Conservation (phyloP, 768 basidiomycete species). For the Zangia roseola region DNA sequence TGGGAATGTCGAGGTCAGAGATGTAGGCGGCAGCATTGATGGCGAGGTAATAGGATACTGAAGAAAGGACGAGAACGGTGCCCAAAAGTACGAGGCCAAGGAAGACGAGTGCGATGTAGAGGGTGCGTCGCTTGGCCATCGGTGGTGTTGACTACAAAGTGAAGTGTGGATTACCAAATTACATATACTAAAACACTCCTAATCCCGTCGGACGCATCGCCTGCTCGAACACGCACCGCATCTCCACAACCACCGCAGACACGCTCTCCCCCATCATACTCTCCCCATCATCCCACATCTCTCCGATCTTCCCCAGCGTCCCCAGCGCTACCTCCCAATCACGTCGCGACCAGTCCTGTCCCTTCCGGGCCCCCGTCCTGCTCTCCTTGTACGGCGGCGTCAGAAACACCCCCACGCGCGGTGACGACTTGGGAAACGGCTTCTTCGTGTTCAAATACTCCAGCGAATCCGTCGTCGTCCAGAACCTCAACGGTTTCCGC, state of each 20-base stretch:
- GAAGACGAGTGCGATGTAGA: conserved; percentile 49
- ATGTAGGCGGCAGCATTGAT: conserved; percentile 80
- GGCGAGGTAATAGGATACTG: conserved; percentile 84
- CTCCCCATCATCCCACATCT: conserved; percentile 51
- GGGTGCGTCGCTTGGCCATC: conserved; percentile 45
- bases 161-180: not conserved
- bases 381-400: conserved; percentile 42
- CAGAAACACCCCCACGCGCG: conserved; percentile 53
- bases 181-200: conserved; percentile 3
- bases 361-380: conserved; percentile 64
- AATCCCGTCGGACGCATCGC: conserved; percentile 44
- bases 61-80: conserved; percentile 88
- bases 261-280: conserved; percentile 57
- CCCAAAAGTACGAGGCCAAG: conserved; percentile 81
- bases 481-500: conserved; percentile 42
- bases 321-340: conserved; percentile 61
- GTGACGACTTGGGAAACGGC: conserved; percentile 34
- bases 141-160: no score
- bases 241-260: conserved; percentile 45
- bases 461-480: conserved; percentile 57
- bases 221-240: conserved; percentile 46
- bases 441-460: conserved; percentile 52
- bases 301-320: conserved; percentile 48
- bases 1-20: conserved; percentile 70
- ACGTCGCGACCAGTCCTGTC: conserved; percentile 69